These are phyloP conservation scores for Tetraselmis striata DNA, from an alignment of 139 green algal genomes.

Conservation along the genomic window DNA sequence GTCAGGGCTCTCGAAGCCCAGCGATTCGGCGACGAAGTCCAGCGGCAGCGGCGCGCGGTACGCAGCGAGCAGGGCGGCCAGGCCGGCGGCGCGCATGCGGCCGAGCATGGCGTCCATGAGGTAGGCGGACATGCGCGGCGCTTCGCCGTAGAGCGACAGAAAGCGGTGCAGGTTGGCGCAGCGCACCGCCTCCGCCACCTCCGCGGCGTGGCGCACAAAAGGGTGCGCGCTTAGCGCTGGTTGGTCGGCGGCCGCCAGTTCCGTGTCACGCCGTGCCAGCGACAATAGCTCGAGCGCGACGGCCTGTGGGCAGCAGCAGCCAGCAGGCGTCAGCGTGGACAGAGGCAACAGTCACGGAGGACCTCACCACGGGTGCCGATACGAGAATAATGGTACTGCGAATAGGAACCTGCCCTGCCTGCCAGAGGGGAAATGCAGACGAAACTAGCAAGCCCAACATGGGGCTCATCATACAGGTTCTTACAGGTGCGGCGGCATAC, in stretches of 20 bases:
- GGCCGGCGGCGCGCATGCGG: slow-evolving; percentile 12
- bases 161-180: neutral
- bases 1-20: slow-evolving; percentile 21
- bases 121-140: slow-evolving; percentile 58
- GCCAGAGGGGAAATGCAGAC: too few relatives aligned
- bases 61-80: slow-evolving; percentile 11
- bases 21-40: slow-evolving; percentile 1
- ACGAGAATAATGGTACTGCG: too few relatives aligned
- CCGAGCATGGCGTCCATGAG: slow-evolving; percentile 52
- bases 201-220: slow-evolving; percentile 1
- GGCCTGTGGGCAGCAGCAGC: neutral
- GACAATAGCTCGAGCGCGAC: neutral
- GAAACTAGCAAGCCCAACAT: too few relatives aligned
- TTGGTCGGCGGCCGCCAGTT: neutral
- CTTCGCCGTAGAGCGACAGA: slow-evolving; percentile 7
- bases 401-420: too few relatives aligned
- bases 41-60: slow-evolving; percentile 23
- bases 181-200: neutral
- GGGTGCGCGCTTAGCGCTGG: neutral
- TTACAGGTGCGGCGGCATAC: too few relatives aligned
- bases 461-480: too few relatives aligned
- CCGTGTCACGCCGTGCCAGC: neutral
- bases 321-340: slow-evolving; percentile 39
- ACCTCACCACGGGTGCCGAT: too few relatives aligned
- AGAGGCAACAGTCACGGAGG: neutral